Percentiles rank a stretch among this genome's conserved stretches.
Evolutionary conservation across 2,329 filamentous ascomycete genomes (phyloP).

Genomic region (Coniochaeta ligniaria): DNA sequence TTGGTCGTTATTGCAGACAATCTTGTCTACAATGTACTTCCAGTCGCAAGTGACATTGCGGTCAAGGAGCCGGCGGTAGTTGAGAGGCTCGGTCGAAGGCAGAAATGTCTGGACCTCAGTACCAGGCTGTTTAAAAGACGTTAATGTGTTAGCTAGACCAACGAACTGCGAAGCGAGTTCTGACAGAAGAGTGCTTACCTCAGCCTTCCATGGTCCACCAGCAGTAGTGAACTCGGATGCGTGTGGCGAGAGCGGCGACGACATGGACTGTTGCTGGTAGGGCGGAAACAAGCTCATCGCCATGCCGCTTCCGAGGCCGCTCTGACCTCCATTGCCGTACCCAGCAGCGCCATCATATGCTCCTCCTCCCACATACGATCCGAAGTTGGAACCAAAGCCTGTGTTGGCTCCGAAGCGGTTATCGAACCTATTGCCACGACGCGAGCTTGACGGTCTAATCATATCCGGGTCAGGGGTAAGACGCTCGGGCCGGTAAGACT

Average conservation of each 20-base stretch:
- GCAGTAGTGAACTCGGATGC: constrained; percentile 66
- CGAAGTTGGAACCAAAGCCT: constrained; percentile 26
- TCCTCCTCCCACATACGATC: constrained; percentile 22
- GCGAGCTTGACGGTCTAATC: constrained; percentile 31
- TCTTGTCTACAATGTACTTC: constrained; percentile 99
- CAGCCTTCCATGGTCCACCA: constrained; percentile 44
- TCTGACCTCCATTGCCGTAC: not conserved
- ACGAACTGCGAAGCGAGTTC: not conserved
- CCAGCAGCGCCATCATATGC: not conserved
- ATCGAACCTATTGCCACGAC: constrained; percentile 42
- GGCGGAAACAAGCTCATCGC: constrained; percentile 35
- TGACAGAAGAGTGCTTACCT: constrained; percentile 28
- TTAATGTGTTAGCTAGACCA: not conserved
- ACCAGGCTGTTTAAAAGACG: constrained; percentile 17
- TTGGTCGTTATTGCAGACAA: constrained; percentile 98
- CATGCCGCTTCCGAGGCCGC: constrained; percentile 20
- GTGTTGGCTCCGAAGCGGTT: constrained; percentile 22
- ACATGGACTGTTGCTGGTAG: constrained; percentile 49
- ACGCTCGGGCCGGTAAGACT: constrained; percentile 38
- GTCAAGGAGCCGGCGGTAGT: constrained; percentile 91
- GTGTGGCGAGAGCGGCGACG: constrained; percentile 64
- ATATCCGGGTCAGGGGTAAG: constrained; percentile 42
- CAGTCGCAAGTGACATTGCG: constrained; percentile 97
- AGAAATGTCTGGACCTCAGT: constrained; percentile 69
- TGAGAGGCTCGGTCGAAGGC: constrained; percentile 82